phyloP scores from a whole-genome alignment of 106 monocot genomes.

The Dendrobium chrysotoxum region DNA sequence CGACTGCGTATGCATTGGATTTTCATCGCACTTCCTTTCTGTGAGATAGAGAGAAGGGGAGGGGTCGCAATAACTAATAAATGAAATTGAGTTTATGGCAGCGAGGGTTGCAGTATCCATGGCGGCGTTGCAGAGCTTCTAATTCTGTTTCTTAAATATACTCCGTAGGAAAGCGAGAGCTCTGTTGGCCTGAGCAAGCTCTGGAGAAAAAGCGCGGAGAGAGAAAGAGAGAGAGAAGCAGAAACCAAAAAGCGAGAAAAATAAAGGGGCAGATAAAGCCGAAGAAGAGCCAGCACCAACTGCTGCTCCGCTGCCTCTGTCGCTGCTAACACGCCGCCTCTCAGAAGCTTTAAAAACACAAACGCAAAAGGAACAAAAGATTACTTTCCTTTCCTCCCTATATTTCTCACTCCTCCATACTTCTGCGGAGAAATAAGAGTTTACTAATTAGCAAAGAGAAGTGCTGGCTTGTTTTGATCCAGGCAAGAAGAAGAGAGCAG shows the following conservation, averaged over 20 bases:
- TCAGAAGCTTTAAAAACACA: conserved; percentile 8
- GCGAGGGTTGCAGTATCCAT: conserved; percentile 29
- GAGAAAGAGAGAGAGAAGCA: background rate
- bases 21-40: background rate
- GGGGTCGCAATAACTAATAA: conserved; percentile 12
- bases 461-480: background rate
- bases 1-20: background rate
- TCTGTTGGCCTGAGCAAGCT: background rate
- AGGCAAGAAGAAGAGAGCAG: background rate
- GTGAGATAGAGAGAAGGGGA: conserved; percentile 9
- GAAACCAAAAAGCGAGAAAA: background rate
- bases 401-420: background rate
- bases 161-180: conserved; percentile 8
- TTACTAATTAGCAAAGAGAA: background rate
- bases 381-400: background rate
- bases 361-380: background rate
- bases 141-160: conserved; percentile 33
- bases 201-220: background rate
- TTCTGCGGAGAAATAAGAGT: background rate
- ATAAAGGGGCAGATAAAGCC: background rate
- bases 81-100: conserved; percentile 28
- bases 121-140: conserved; percentile 43
- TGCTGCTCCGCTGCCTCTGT: conserved; percentile 1
- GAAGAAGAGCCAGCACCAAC: conserved; percentile 1
- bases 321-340: background rate